Conservation (phyloP, 1,284 basidiomycete species). For the Cutaneotrichosporon mucoides region DNA sequence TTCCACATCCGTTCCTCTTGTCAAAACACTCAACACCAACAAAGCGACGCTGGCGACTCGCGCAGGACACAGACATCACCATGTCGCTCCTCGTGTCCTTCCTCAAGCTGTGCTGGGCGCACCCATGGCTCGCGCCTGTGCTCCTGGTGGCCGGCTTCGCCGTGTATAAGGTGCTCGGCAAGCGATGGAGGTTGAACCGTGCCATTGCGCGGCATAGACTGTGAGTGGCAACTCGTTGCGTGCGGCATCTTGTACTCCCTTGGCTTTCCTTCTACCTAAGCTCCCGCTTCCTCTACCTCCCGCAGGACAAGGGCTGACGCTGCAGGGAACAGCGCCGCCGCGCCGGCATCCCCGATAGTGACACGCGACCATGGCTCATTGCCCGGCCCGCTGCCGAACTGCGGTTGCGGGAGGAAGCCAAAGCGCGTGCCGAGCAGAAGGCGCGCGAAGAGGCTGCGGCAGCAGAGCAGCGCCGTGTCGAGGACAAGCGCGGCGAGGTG, state of each 20-base stretch:
- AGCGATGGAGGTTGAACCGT: neutral
- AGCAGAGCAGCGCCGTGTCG: constrained; percentile 6
- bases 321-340: constrained; percentile 19
- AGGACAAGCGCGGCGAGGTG: constrained; percentile 14
- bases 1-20: too few relatives aligned
- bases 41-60: too few relatives aligned
- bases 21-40: too few relatives aligned
- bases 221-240: neutral
- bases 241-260: too few relatives aligned
- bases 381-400: constrained; percentile 20
- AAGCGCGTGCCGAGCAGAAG: neutral
- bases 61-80: too few relatives aligned
- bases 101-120: neutral
- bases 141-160: neutral
- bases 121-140: neutral
- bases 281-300: neutral
- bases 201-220: constrained; percentile 6
- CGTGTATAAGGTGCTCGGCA: neutral
- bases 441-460: constrained; percentile 1
- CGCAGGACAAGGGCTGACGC: too few relatives aligned
- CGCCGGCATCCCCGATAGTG: constrained; percentile 22
- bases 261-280: too few relatives aligned
- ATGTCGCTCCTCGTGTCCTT: constrained; percentile 5
- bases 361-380: constrained; percentile 21
- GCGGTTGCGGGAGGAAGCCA: constrained; percentile 13